phyloP scores from a whole-genome alignment of 2,329 filamentous ascomycete genomes.

The Cordyceps farinosa region DNA sequence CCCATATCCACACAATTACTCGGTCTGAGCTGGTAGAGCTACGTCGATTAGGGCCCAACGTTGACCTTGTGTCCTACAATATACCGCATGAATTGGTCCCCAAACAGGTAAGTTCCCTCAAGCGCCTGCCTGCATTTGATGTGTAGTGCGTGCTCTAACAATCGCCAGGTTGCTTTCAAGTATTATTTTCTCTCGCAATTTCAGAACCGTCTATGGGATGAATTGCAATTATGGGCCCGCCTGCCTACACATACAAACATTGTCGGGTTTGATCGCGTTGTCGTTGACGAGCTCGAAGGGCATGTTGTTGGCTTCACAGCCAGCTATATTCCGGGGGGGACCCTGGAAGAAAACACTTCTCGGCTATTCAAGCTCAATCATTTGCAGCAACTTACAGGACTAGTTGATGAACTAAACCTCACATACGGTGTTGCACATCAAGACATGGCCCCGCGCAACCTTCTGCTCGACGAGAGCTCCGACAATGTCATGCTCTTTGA shows the following conservation, averaged over 20 bases:
- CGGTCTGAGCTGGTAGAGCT: slow-evolving; percentile 21
- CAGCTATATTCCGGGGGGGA: slow-evolving; percentile 30
- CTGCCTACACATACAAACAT: slow-evolving; percentile 29
- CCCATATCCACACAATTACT: slow-evolving; percentile 22
- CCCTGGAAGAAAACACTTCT: slow-evolving; percentile 26
- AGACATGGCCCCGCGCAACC: slow-evolving; percentile 37
- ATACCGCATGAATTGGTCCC: too few relatives aligned
- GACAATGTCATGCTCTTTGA: slow-evolving; percentile 36
- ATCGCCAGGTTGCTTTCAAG: slow-evolving; percentile 26
- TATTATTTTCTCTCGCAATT: slow-evolving; percentile 29
- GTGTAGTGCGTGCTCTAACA: background rate
- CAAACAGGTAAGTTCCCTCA: slow-evolving; percentile 15
- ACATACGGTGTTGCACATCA: slow-evolving; percentile 35
- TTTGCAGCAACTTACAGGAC: slow-evolving; percentile 33
- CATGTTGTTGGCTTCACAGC: slow-evolving; percentile 35
- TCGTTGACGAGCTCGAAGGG: slow-evolving; percentile 30
- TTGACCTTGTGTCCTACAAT: slow-evolving; percentile 24
- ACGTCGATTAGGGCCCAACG: slow-evolving; percentile 26
- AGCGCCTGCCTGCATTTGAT: too few relatives aligned
- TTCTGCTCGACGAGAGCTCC: slow-evolving; percentile 30
- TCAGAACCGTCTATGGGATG: slow-evolving; percentile 28
- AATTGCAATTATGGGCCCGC: slow-evolving; percentile 33
- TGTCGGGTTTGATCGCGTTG: slow-evolving; percentile 31
- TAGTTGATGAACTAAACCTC: slow-evolving; percentile 38
- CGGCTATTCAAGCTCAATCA: slow-evolving; percentile 35